Conservation (phyloP, 2,329 filamentous ascomycete genomes). For the Calycina herbarum region DNA sequence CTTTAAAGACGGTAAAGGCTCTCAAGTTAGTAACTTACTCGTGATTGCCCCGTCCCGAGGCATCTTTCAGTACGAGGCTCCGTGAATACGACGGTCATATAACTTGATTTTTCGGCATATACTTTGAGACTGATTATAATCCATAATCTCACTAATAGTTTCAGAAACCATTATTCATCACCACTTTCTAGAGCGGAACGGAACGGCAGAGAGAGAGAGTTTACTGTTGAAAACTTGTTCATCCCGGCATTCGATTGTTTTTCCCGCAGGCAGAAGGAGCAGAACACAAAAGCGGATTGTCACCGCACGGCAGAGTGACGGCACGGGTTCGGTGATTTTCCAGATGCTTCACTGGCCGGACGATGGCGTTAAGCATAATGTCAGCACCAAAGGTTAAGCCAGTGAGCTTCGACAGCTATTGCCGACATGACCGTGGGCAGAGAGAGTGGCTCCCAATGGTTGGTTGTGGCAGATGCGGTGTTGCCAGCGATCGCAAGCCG, state of each 20-base stretch:
- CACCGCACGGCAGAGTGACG: conserved; percentile 5
- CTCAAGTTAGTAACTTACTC: not conserved
- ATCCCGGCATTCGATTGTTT: not conserved
- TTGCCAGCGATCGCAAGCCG: not conserved
- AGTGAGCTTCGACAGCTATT: not conserved
- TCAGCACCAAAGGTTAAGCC: conserved; percentile 3
- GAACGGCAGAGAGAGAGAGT: not conserved
- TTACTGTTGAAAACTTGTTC: not conserved
- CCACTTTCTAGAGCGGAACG: not conserved
- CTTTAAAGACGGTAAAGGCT: not conserved
- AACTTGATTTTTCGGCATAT: not conserved
- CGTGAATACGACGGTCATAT: not conserved
- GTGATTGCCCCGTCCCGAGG: conserved; percentile 3
- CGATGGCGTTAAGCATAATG: conserved; percentile 20
- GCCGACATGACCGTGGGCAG: not conserved
- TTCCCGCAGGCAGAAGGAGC: not conserved
- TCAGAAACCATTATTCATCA: not conserved
- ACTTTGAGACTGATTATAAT: not conserved
- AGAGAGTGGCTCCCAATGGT: not conserved
- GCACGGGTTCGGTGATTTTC: conserved; percentile 15
- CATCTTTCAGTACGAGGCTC: not conserved
- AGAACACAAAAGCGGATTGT: not conserved
- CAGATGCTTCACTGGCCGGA: not conserved
- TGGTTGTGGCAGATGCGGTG: not conserved
- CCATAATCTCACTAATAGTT: not conserved